Evolutionary conservation across 2,329 filamentous ascomycete species (phyloP).

Genomic region (Berkeleyomyces rouxiae): DNA sequence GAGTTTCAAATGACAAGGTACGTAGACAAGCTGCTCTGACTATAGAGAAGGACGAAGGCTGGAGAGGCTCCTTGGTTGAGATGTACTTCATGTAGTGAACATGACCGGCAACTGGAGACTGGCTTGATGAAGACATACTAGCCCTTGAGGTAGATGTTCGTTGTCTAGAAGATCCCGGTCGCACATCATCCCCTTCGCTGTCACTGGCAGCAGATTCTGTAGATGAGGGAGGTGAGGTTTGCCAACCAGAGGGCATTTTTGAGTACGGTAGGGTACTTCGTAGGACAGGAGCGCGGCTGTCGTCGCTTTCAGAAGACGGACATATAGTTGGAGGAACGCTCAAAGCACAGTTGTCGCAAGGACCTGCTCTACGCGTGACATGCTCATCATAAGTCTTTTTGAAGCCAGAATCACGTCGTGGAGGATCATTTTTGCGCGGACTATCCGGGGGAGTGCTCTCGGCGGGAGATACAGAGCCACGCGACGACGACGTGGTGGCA

Average conservation of each 20-base stretch:
- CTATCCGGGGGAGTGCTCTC: conserved; percentile 41
- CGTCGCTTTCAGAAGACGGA: conserved; percentile 21
- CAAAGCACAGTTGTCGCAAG: conserved; percentile 53
- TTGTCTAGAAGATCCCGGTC: conserved; percentile 21
- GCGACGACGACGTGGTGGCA: conserved; percentile 19
- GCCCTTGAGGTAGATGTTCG: conserved; percentile 30
- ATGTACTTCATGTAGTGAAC: conserved; percentile 52
- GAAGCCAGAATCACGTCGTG: conserved; percentile 41
- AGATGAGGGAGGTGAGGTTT: conserved; percentile 31
- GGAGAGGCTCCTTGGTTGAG: conserved; percentile 47
- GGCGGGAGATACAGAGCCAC: conserved; percentile 24
- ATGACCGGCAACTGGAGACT: conserved; percentile 28
- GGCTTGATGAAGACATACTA: conserved; percentile 33
- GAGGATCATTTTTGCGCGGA: conserved; percentile 26
- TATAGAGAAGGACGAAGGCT: conserved; percentile 47
- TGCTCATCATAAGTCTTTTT: conserved; percentile 47
- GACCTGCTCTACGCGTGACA: conserved; percentile 45
- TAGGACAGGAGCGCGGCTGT: conserved; percentile 37
- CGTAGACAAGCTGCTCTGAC: conserved; percentile 49
- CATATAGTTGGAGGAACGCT: conserved; percentile 37
- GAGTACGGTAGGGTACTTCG: conserved; percentile 45
- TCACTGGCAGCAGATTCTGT: conserved; percentile 32
- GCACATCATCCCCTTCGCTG: conserved; percentile 35
- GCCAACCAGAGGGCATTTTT: conserved; percentile 33
- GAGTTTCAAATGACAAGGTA: conserved; percentile 48